These are phyloP conservation scores for Calonectria pteridis DNA, from an alignment of 2,329 filamentous ascomycete genomes.

Conservation along the genomic window DNA sequence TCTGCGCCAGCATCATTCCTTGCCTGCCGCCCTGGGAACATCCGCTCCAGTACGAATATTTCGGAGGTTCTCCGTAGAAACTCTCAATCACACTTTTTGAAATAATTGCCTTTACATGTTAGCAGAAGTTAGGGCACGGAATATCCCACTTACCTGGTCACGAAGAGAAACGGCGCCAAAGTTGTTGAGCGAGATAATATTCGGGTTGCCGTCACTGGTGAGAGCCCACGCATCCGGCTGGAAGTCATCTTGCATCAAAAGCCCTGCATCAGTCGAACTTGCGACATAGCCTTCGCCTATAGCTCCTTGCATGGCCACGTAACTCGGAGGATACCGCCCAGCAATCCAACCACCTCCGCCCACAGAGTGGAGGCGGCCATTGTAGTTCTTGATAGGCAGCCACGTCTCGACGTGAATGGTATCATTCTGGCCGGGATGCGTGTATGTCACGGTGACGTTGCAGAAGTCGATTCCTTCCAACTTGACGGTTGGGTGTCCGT, in stretches of 20 bases:
- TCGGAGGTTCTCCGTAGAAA: slow-evolving; percentile 55
- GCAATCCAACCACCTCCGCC: slow-evolving; percentile 49
- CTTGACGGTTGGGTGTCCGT: slow-evolving; percentile 4
- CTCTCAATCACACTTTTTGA: slow-evolving; percentile 56
- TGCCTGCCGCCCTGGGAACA: slow-evolving; percentile 69
- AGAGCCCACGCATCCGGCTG: slow-evolving; percentile 8
- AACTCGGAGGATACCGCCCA: slow-evolving; percentile 30
- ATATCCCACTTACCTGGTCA: slow-evolving; percentile 39
- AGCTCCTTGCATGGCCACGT: slow-evolving; percentile 33
- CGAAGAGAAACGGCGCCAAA: slow-evolving; percentile 39
- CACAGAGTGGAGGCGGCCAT: slow-evolving; percentile 46
- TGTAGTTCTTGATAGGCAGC: slow-evolving; percentile 45
- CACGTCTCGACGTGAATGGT: slow-evolving; percentile 41
- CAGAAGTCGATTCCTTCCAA: slow-evolving; percentile 35
- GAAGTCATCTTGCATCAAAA: not conserved
- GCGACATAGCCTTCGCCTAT: slow-evolving; percentile 36
- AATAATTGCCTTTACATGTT: slow-evolving; percentile 47
- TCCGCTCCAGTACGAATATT: slow-evolving; percentile 63
- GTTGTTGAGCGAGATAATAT: slow-evolving; percentile 41
- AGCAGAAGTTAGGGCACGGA: not conserved
- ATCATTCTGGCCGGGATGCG: slow-evolving; percentile 36
- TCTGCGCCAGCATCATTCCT: slow-evolving; percentile 63
- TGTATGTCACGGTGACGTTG: slow-evolving; percentile 44
- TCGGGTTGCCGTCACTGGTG: slow-evolving; percentile 37
- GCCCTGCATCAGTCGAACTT: slow-evolving; percentile 37